Evolutionary conservation across 495 filamentous ascomycete genomes (phyloP).

Genomic region (Tuber borchii): DNA sequence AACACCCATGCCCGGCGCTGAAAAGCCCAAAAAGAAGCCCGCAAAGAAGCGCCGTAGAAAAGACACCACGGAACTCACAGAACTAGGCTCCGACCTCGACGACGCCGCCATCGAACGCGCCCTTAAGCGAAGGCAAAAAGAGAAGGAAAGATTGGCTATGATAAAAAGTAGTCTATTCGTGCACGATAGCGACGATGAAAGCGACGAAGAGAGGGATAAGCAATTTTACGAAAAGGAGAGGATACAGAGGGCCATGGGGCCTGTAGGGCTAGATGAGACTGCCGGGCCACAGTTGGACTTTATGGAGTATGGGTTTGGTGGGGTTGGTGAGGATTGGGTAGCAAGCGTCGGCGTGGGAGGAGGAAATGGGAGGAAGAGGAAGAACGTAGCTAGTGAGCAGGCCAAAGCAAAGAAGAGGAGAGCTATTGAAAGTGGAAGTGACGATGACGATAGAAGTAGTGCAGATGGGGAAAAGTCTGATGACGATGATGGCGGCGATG

Average conservation of each 20-base stretch:
- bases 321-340: slow-evolving; percentile 3
- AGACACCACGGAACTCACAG: background rate
- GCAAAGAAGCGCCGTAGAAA: slow-evolving; percentile 48
- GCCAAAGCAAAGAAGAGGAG: slow-evolving; percentile 30
- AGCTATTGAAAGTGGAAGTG: slow-evolving; percentile 8
- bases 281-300: slow-evolving; percentile 3
- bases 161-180: slow-evolving; percentile 83
- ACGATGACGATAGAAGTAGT: background rate
- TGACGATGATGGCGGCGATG: slow-evolving; percentile 30
- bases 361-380: slow-evolving; percentile 41
- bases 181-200: slow-evolving; percentile 45
- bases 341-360: background rate
- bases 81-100: slow-evolving; percentile 32
- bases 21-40: slow-evolving; percentile 20
- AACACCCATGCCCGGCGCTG: slow-evolving; percentile 42
- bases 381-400: slow-evolving; percentile 48
- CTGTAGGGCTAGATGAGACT: background rate
- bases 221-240: slow-evolving; percentile 39
- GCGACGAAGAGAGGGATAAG: slow-evolving; percentile 38
- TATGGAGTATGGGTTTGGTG: slow-evolving; percentile 6
- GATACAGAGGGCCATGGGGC: slow-evolving; percentile 19
- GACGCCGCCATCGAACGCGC: slow-evolving; percentile 36
- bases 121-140: slow-evolving; percentile 45
- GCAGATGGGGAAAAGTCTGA: slow-evolving; percentile 35
- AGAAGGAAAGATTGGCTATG: slow-evolving; percentile 46